These are phyloP conservation scores for Coffea canephora DNA, from an alignment of 257 asterid species.

Conservation along the genomic window DNA sequence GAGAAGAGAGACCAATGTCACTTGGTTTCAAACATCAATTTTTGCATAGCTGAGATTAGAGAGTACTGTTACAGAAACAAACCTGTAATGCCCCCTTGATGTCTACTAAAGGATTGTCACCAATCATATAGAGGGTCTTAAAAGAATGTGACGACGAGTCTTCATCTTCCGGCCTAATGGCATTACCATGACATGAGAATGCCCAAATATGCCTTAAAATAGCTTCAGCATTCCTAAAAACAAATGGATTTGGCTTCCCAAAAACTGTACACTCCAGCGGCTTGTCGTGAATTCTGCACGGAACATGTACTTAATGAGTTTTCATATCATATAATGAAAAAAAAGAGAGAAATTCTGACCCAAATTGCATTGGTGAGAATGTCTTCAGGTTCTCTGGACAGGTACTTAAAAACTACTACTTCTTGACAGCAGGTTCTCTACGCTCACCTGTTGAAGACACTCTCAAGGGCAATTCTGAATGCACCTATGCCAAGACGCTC, in stretches of 20 bases:
- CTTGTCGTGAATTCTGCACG: constrained; percentile 48
- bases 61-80: constrained; percentile 2
- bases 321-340: not conserved
- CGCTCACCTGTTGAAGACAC: constrained; percentile 56
- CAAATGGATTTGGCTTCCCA: constrained; percentile 68
- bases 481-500: constrained; percentile 76
- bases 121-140: constrained; percentile 58
- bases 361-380: not conserved
- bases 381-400: not conserved
- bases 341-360: not conserved
- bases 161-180: constrained; percentile 11
- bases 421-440: not conserved
- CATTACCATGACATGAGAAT: constrained; percentile 18
- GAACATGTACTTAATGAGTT: not conserved
- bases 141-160: constrained; percentile 29
- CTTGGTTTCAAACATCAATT: constrained; percentile 3
- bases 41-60: not conserved
- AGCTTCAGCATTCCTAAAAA: constrained; percentile 53
- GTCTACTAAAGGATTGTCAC: constrained; percentile 64
- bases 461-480: constrained; percentile 61
- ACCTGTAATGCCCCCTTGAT: constrained; percentile 60
- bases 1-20: not conserved
- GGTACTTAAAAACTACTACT: not conserved
- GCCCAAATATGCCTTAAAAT: constrained; percentile 35
- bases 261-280: constrained; percentile 51